Percentiles rank a stretch among this genome's conserved stretches.
These are phyloP conservation scores for Diaporthe humulicola DNA, from an alignment of 2,329 filamentous ascomycete species.

Conservation along the genomic window DNA sequence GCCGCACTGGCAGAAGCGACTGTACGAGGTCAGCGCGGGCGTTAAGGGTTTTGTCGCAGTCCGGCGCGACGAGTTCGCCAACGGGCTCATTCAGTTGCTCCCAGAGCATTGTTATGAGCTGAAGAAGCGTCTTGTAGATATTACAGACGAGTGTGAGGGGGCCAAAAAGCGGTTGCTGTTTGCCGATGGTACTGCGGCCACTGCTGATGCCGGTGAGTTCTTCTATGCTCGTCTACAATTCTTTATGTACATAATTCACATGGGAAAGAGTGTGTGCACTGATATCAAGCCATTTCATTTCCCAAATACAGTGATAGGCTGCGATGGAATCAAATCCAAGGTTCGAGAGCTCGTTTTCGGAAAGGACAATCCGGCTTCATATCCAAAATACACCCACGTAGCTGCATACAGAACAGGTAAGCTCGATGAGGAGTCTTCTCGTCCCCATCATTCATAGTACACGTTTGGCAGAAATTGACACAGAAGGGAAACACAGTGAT, in stretches of 20 bases:
- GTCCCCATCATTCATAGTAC: neutral
- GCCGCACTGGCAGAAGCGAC: neutral
- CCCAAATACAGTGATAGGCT: slow-evolving; percentile 40
- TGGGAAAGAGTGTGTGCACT: too few species aligned
- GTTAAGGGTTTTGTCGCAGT: neutral
- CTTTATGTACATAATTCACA: too few species aligned
- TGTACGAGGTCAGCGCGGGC: neutral
- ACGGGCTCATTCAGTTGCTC: neutral
- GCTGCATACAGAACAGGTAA: neutral
- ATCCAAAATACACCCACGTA: neutral
- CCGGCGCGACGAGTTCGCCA: neutral
- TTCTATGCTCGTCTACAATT: too few species aligned
- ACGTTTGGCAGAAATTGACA: neutral
- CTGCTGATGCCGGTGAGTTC: neutral
- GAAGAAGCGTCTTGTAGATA: neutral
- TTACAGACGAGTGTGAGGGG: neutral
- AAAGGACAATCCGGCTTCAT: slow-evolving; percentile 27
- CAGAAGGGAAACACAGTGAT: slow-evolving; percentile 29
- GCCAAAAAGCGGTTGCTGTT: neutral
- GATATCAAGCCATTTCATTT: neutral
- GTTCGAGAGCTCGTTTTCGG: slow-evolving; percentile 23
- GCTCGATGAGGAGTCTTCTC: neutral
- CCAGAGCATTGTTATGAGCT: neutral
- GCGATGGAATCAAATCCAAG: slow-evolving; percentile 42
- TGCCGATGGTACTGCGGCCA: neutral